Base-by-base conservation (phyloP, 257 asterid species). In the Przewalskia tangutica region DNA sequence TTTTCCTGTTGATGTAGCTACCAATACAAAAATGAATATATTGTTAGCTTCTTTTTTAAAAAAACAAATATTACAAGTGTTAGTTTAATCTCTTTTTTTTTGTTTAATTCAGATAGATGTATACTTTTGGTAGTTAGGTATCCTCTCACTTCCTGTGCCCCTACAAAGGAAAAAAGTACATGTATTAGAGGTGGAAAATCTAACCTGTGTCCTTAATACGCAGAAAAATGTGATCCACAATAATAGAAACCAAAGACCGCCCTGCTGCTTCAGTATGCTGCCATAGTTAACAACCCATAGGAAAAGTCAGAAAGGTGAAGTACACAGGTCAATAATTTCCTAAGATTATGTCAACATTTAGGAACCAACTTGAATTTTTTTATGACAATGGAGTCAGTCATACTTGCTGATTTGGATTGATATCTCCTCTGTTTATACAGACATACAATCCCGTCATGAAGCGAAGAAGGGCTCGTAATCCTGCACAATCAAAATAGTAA, bases 241-340 rank as follows among this genome's bases (percentile, higher is more conserved):
- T 76, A 80, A 94, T 77, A 54, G 97, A 96, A 77, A 96, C 98
- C 80, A 96, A 70, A 83, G 97, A 94, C 75, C 97, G 94, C 50
- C 98, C 99, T 38, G 99, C 98, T 84, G 98, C 95, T 90, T 94
- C 99, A 68, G 94, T 85, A 82, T 89, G 90, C 98, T 94, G 97
- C 81, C 82, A 38, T 34, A 65, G 65, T 81, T 65, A 65, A 50
- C 79, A 75, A 50, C 5, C 60, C 44, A 2, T 23, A 50, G 23
- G 2, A 48, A 23, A 73, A 50, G 2, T 81, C 83, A 65, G 63
- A 81, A 65, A 80, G 58, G 18, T 34, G 36, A 64, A 32, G 65
- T 80, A 42, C 66, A 60, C 63, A 36, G 67, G 36, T 16, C 36
- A 50, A 70, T 73, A 7, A 16, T 17, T 38, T 66, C 44, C 51